Percentiles rank a stretch among this genome's conserved stretches.
Evolutionary conservation across 2,329 filamentous ascomycete genomes (phyloP).

Genomic region (Phialophora verrucosa): DNA sequence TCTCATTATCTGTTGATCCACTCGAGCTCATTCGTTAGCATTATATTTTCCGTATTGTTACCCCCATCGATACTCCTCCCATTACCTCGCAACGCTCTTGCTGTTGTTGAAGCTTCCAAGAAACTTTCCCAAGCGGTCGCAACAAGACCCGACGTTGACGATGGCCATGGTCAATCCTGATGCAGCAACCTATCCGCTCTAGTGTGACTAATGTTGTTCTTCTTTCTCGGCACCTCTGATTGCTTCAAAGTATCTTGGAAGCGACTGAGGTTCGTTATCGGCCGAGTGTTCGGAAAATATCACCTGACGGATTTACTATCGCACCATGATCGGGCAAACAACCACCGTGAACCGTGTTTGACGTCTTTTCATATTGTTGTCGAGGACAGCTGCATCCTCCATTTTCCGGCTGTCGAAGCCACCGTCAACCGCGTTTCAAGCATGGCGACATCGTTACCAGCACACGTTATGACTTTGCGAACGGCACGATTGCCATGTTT

Average conservation of each 20-base stretch:
- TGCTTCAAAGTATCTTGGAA: neutral
- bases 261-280: neutral
- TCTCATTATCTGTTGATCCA: neutral
- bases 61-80: neutral
- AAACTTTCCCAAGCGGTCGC: neutral
- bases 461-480: neutral
- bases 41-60: neutral
- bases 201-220: neutral
- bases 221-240: neutral
- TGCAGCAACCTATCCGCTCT: neutral
- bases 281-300: neutral
- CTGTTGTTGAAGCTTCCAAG: neutral
- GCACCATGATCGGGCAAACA: neutral
- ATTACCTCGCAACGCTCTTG: neutral
- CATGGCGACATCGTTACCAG: neutral
- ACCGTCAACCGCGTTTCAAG: neutral
- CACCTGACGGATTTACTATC: neutral
- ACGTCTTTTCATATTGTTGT: neutral
- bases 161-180: neutral
- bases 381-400: neutral
- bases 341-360: constrained; percentile 3
- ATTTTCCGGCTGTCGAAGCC: neutral
- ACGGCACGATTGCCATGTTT: neutral
- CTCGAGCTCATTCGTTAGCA: neutral
- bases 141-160: neutral